Evolutionary conservation across 202 grass and related monocot species (phyloP), one percentile per base, ranked within the genome.

Genomic region (Zoysia matrella): DNA sequence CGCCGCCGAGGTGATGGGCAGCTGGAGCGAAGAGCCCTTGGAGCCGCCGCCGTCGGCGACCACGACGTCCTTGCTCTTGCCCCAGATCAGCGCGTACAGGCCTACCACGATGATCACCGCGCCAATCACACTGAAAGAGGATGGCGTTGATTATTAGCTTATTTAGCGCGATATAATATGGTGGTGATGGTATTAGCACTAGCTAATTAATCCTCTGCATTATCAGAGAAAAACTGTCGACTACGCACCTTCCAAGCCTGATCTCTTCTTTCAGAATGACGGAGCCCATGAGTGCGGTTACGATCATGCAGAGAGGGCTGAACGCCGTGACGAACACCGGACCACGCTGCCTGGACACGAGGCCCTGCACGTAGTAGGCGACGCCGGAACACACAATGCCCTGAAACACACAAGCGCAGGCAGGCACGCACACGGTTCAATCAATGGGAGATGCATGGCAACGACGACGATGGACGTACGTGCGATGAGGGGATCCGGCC

Each of bases 271-370:
- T 89, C n/a, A 95, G 85, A 30, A 98, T 87, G 66, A 95, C 74
- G 57, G 95, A 93, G 49, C 92, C 92, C 87, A 95, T 67, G 14
- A 92, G 43, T 63, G 95, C 52, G 52, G 92, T 94, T 52, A 93
- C 77, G 89, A 98, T 95, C 95, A 98, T 98, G 87, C 95, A 98
- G 22, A 98, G 92, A 11, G 95, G 95, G 77, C 83, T 98, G 84
- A 98, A 98, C 16, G 95, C 95, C 6, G 95, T 93, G 11, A 98
- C 92, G 83, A 98, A 98, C 42, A 98, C 95, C 30, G 95, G 92
- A 1, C 95, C 95, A 50, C 95, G 91, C 11, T 87, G 82, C 66
- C 75, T 88, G 12, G 94, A 91, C 86, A 95, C 95, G 70, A 91
- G 2, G 7, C 89, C 95, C 47, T 98, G 95, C 56, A 95, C 82